Evolutionary conservation across 176 grass and related monocot genomes (phyloP).

Genomic region (Carex pumila): DNA sequence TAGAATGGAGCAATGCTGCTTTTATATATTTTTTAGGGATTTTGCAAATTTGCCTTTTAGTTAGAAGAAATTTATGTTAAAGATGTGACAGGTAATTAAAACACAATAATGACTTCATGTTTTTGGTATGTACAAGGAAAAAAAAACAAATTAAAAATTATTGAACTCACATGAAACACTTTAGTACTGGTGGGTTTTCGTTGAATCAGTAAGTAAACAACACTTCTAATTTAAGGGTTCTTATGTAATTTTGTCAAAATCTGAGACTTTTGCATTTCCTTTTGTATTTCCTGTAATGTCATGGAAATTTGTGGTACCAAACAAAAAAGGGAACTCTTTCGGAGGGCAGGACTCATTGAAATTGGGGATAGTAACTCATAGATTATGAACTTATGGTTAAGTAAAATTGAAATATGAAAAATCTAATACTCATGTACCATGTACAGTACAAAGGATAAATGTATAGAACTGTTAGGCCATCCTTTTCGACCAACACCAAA

Average conservation of each 20-base stretch:
- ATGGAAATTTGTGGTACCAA: background rate
- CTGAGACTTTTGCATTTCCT: background rate
- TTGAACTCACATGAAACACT: background rate
- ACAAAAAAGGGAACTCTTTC: background rate
- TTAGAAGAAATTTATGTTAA: conserved; percentile 13
- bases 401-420: background rate
- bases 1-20: background rate
- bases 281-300: background rate
- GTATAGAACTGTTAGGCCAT: background rate
- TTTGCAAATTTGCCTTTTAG: background rate
- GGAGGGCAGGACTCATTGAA: background rate
- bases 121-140: background rate
- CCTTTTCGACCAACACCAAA: background rate
- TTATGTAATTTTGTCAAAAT: background rate
- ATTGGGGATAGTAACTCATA: background rate
- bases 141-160: background rate
- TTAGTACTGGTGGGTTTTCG: background rate
- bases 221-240: background rate
- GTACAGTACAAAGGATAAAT: background rate
- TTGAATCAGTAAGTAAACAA: background rate
- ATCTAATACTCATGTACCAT: background rate
- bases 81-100: conserved; percentile 14
- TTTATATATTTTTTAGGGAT: background rate
- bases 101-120: background rate
- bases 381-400: background rate